Base-by-base conservation (phyloP, 768 basidiomycete genomes). In the Leucosporidium creatinivorum region DNA sequence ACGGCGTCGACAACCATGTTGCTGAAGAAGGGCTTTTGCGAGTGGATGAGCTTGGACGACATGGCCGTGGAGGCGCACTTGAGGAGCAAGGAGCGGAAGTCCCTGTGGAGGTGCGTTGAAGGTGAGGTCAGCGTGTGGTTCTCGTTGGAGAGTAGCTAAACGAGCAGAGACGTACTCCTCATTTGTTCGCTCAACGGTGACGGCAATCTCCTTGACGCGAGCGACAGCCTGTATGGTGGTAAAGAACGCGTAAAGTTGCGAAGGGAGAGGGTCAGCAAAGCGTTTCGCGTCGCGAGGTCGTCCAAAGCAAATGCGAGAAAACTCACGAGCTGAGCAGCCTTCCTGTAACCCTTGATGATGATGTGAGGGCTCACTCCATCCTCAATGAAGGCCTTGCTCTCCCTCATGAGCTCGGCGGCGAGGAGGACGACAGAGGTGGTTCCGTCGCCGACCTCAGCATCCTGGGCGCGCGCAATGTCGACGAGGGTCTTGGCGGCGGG, bases 401-500 rank as follows among this genome's bases (percentile, higher is more conserved):
- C 93, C 79, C 97, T 96, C 74, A 99, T 80, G 36, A 99, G 81
- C 77, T 98, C 94, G 0, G 92, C 90, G 7, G 96, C 94, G 28
- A 99, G 82, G 15, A 99, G 83, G 3, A 97, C 93, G 5, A 98
- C 94, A 73, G 87, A 93, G 3, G 96, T 99, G 1, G 96, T 98
- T 48, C 94, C 96, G 79, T 97, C 96, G 57, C 94, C 96, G 72
- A 96, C 96, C 76, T 98, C 96, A 80, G 98, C 96, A 74, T 98
- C 96, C 78, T 98, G 96, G 1, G 96, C 98, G 77, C 96, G 81
- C 74, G 91, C 91, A 17, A 98, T 85, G 80, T 99, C 96, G 71
- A 99, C 96, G 94, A 99, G 98, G 73, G 93, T 96, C 82, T 98
- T 99, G 30, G 96, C 94, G 31, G 96, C 94, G 57, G 96, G 96